phyloP scores from a whole-genome alignment of 2,329 filamentous ascomycete species.

The Pyrenochaeta sp. region DNA sequence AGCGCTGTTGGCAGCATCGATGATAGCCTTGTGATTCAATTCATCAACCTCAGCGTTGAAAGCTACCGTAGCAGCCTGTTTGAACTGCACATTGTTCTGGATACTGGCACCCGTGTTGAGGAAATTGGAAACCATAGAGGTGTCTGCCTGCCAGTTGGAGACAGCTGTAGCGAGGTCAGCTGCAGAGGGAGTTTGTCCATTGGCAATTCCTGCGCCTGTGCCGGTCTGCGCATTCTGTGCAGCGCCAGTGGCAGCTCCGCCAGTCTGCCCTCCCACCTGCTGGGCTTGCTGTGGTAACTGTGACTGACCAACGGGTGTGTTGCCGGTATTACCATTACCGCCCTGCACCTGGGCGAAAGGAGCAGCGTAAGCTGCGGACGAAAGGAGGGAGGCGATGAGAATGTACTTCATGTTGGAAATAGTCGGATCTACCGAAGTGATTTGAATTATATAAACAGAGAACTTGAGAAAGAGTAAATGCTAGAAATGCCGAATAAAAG shows the following conservation, averaged over 20 bases:
- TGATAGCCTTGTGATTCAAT: constrained; percentile 49
- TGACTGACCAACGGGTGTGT: constrained; percentile 5
- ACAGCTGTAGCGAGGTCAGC: constrained; percentile 46
- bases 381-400: constrained; percentile 44
- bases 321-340: constrained; percentile 17
- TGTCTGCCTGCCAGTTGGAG: constrained; percentile 49
- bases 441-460: constrained; percentile 16
- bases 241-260: neutral
- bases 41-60: constrained; percentile 51
- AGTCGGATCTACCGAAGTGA: constrained; percentile 26
- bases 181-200: constrained; percentile 37
- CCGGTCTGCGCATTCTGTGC: constrained; percentile 16
- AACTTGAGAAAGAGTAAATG: constrained; percentile 9
- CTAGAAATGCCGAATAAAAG: constrained; percentile 27
- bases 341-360: constrained; percentile 36
- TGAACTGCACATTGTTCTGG: constrained; percentile 46
- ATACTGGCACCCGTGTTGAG: constrained; percentile 44
- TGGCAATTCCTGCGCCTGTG: constrained; percentile 23
- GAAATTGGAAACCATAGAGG: constrained; percentile 50
- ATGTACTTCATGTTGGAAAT: constrained; percentile 48
- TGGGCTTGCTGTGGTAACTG: constrained; percentile 7
- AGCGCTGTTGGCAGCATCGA: constrained; percentile 37
- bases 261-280: neutral
- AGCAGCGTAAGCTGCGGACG: constrained; percentile 42
- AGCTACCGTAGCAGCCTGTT: constrained; percentile 47